Conservation (phyloP, 176 grass and related monocot species). For the Chrysopogon serrulatus region DNA sequence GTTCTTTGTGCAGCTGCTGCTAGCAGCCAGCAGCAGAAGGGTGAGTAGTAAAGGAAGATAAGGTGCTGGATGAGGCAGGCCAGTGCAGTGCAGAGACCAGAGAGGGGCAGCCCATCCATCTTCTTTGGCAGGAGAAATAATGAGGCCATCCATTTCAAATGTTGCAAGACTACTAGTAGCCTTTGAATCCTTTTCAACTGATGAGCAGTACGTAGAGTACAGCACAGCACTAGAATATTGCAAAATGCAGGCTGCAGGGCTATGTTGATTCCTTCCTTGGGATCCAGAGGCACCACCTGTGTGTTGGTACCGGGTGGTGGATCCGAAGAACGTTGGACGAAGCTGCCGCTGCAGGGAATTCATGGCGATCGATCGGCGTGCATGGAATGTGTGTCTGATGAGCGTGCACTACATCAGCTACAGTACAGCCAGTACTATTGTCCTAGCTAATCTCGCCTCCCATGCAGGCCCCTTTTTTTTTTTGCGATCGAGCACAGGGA, state of each 20-base stretch:
- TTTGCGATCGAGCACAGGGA: too few species aligned
- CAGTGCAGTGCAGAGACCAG: neutral
- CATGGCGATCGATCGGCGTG: neutral
- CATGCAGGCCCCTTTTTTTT: too few species aligned
- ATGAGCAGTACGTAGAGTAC: too few species aligned
- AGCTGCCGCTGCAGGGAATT: neutral
- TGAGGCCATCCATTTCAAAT: constrained; percentile 57
- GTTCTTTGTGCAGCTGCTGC: neutral
- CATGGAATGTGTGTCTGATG: too few species aligned
- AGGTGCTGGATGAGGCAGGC: neutral
- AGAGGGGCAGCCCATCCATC: neutral
- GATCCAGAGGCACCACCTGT: neutral
- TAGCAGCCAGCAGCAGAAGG: neutral
- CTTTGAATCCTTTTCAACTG: too few species aligned
- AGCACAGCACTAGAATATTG: too few species aligned
- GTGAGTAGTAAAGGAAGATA: neutral
- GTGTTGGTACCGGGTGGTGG: neutral
- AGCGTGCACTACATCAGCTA: too few species aligned
- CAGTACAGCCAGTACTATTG: too few species aligned
- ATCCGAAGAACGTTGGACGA: neutral
- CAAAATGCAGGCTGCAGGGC: too few species aligned
- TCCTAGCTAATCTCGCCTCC: too few species aligned
- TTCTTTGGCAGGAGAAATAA: constrained; percentile 27
- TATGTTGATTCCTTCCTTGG: neutral
- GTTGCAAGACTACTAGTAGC: neutral